phyloP scores from a whole-genome alignment of 1,139 yeast genomes.

The Sugiyamaella novakii region DNA sequence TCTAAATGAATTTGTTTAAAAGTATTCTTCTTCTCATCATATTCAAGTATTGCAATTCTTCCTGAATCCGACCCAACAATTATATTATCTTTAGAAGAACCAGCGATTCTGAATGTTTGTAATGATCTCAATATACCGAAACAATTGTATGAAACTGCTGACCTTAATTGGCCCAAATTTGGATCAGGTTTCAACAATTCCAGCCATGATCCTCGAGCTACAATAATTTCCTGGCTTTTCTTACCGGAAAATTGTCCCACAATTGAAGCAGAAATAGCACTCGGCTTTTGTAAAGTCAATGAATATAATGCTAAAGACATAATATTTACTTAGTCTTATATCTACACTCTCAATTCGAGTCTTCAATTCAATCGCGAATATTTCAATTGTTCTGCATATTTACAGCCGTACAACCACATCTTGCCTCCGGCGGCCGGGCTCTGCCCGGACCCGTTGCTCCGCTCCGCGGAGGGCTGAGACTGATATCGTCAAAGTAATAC shows the following conservation, averaged over 20 bases:
- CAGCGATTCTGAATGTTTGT: conserved; percentile 54
- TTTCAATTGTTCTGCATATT: no score
- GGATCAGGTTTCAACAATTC: conserved; percentile 57
- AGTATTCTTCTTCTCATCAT: conserved; percentile 44
- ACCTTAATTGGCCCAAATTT: conserved; percentile 56
- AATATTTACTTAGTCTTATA: no score
- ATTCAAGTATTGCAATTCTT: conserved; percentile 59
- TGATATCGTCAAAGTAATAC: no score
- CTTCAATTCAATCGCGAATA: no score
- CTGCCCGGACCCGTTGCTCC: neutral
- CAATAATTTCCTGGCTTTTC: conserved; percentile 61
- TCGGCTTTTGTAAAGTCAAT: conserved; percentile 62
- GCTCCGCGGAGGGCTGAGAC: neutral
- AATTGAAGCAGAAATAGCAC: conserved; percentile 55
- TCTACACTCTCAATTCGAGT: no score
- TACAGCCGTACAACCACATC: conserved; percentile 2
- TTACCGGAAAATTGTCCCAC: conserved; percentile 70
- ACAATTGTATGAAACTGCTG: conserved; percentile 49
- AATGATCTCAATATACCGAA: conserved; percentile 65
- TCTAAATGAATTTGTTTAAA: conserved; percentile 61
- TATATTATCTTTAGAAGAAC: conserved; percentile 57
- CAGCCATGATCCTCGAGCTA: conserved; percentile 57
- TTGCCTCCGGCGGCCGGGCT: neutral
- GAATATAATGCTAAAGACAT: conserved; percentile 59
- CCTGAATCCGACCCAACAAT: conserved; percentile 87